Evolutionary conservation across 306 rosid genomes (phyloP), one percentile per base, ranked within the genome.

Genomic region (Urtica urens): DNA sequence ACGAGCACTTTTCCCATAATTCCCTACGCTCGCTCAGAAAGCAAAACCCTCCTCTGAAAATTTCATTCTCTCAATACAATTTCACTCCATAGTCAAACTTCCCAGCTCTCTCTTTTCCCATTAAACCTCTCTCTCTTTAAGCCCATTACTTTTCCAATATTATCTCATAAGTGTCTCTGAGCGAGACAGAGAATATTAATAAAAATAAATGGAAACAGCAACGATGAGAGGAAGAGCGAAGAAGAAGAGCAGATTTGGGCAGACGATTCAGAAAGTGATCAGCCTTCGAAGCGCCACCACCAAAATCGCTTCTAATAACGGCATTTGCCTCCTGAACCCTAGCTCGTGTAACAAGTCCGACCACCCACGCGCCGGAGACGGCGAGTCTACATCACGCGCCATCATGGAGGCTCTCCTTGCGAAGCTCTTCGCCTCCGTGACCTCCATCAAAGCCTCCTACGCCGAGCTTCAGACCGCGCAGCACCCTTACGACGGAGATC

Each of bases 391-490:
- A 68, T 47, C 21, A 65, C 57, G 64, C 58, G 95, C 92, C 1
- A 65, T 84, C 18, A 67, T 85, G 84, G 95, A 90, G 58, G 99
- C 99, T 53, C 53, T 85, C 15, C 67, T 73, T 3, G 93, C 99
- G 0, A 81, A 86, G 71, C 95, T 90, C 46, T 90, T 90, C 22
- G 94, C 99, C 0, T 81, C 78, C 1, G 74, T 90, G n/a, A 81
- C 99, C 1, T 62, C 95, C 51, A 90, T 90, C 16, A 90, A 90
- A 79, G 95, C 99, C 10, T 66, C 94, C 5, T 90, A 90, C 7
- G 99, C 94, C 0, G 92, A 90, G 61, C 87, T 90, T 26, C 95
- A 90, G 70, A 90, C 86, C 84, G 99, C 99, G 25, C 99, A 90
- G 48, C 64, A 72, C 40, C 99, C 99, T 1, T 90, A 90, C 75